Conservation (phyloP, 495 filamentous ascomycete genomes). For the Corynascus novoguineensis region DNA sequence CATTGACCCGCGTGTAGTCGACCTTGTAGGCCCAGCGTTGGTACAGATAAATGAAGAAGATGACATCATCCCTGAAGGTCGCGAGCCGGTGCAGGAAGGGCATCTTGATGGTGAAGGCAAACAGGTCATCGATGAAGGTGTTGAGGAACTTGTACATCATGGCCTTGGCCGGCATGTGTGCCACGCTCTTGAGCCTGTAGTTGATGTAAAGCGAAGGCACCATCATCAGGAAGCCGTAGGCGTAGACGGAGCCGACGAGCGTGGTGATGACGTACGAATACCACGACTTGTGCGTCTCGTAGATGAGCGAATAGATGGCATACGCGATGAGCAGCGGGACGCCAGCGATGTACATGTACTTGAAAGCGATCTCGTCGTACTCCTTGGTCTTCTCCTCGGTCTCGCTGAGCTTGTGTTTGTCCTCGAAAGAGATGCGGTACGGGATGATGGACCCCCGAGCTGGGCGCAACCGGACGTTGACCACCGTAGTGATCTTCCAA, state of each 20-base stretch:
- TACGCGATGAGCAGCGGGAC: conserved; percentile 85
- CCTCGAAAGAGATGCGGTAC: conserved; percentile 82
- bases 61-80: conserved; percentile 89
- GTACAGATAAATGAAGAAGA: conserved; percentile 98
- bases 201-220: conserved; percentile 97
- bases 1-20: conserved; percentile 89
- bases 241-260: conserved; percentile 92
- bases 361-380: conserved; percentile 96
- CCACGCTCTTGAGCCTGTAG: conserved; percentile 92
- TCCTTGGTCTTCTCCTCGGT: conserved; percentile 97
- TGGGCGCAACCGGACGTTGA: conserved; percentile 78
- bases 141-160: conserved; percentile 98
- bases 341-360: conserved; percentile 88
- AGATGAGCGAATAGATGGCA: conserved; percentile 80
- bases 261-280: conserved; percentile 88
- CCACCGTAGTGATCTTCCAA: conserved; percentile 98
- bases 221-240: conserved; percentile 99
- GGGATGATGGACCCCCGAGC: conserved; percentile 67
- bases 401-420: conserved; percentile 92
- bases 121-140: conserved; percentile 64
- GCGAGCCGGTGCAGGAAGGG: conserved; percentile 91
- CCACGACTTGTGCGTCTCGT: conserved; percentile 97
- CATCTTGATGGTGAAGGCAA: conserved; percentile 99
- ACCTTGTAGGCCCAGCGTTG: conserved; percentile 89
- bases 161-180: conserved; percentile 92